Evolutionary conservation across 768 basidiomycete species (phyloP).

Genomic region (Rossbeevera mucosa): DNA sequence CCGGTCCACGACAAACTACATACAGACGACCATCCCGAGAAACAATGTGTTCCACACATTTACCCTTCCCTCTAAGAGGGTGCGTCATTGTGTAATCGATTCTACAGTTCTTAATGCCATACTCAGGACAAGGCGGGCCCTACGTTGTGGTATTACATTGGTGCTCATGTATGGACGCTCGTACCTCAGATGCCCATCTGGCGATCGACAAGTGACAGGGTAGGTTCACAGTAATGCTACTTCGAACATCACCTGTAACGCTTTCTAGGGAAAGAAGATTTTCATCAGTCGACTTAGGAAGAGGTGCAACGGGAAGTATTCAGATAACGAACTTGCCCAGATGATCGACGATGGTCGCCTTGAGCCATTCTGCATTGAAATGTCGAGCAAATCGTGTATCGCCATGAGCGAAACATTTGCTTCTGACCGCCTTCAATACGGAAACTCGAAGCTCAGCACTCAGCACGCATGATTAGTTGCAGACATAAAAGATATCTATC

Average conservation of each 20-base stretch:
- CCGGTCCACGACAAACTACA: conserved; percentile 31
- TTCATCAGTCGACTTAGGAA: conserved; percentile 34
- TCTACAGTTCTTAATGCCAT: conserved; percentile 1
- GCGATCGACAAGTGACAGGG: conserved; percentile 36
- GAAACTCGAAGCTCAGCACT: background rate
- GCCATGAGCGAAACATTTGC: conserved; percentile 24
- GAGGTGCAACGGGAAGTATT: conserved; percentile 31
- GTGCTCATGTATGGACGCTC: conserved; percentile 43
- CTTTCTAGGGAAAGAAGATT: conserved; percentile 28
- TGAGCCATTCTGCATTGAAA: conserved; percentile 42
- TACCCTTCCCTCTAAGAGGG: conserved; percentile 43
- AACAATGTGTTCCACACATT: conserved; percentile 46
- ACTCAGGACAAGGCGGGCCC: conserved; percentile 29
- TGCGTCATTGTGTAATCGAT: conserved; percentile 11
- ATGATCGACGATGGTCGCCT: conserved; percentile 40
- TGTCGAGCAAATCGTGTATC: conserved; percentile 25
- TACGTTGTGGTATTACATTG: conserved; percentile 46
- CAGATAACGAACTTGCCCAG: conserved; percentile 32
- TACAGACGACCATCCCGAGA: conserved; percentile 21
- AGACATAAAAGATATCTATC: background rate
- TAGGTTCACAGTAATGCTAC: conserved; percentile 10
- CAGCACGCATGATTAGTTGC: background rate
- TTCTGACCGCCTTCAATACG: conserved; percentile 15
- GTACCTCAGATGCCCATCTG: conserved; percentile 33
- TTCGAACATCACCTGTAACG: background rate